Base-by-base conservation (phyloP, 2,329 filamentous ascomycete species). In the Cladosporium sp. region DNA sequence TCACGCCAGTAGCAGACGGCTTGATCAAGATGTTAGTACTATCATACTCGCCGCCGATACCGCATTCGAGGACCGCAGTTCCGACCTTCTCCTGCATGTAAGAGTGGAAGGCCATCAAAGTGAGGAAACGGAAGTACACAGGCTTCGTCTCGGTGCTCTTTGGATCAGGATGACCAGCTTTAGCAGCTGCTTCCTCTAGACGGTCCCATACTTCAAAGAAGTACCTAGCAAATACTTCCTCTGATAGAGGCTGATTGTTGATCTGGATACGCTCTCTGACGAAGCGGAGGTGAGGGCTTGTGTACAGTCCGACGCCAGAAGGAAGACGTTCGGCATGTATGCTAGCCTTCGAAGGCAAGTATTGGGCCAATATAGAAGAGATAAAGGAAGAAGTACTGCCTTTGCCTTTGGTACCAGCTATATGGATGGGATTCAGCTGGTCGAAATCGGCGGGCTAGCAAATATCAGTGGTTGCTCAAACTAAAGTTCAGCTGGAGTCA, bases 371-470 rank as follows among this genome's bases (percentile, higher is more conserved):
- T 63, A 96, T 89, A 2, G 87, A 87, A 14, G 91, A 90, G 19
- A 91, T 83, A 72, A 92, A 93, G 9, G 92, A 88, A 64, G 89
- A 90, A 0, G 91, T 92, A 2, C 90, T 94, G 40, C 92, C 92
- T 73, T 97, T 97, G 61, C 93, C 93, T 73, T 97, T 97, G 4
- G 92, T 97, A 12, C 93, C 93, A 1, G 93, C 90, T 47, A 97
- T 86, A 71, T 97, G 93, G 61, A 97, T 85, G 64, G 81, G 76
- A 60, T 83, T 87, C 62, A 88, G 69, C 9, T 70, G 74, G 63
- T 86, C 77, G 65, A 88, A 80, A 60, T 87, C 84, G 14, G 82
- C 80, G 17, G 85, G 84, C 84, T 88, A 47, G 14, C 30, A 34
- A 4, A 42, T 55, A 36, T 55, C 55, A 43, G 66, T 56, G 39